These are phyloP conservation scores for Candida oleophila DNA, from an alignment of 805 yeast genomes.

Conservation along the genomic window DNA sequence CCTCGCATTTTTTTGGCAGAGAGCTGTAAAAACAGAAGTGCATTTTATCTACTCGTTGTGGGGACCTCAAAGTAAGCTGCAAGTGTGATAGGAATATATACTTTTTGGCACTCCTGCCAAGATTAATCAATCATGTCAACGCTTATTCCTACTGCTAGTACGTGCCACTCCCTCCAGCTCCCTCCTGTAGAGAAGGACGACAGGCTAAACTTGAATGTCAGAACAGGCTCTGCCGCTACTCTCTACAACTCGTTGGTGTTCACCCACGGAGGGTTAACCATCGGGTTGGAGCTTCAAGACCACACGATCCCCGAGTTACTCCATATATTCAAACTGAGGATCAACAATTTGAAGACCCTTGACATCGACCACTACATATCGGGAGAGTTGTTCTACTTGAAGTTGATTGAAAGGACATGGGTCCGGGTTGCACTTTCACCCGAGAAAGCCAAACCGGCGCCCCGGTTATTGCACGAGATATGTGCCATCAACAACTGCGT, in stretches of 20 bases:
- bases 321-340: conserved; percentile 32
- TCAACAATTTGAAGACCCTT: conserved; percentile 25
- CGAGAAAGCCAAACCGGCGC: conserved; percentile 28
- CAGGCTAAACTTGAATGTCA: conserved; percentile 52
- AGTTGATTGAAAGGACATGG: conserved; percentile 62
- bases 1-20: too few species aligned
- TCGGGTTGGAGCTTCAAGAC: conserved; percentile 49
- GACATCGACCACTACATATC: conserved; percentile 46
- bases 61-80: neutral
- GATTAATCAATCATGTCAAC: conserved; percentile 47
- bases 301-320: conserved; percentile 39
- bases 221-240: conserved; percentile 68
- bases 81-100: neutral
- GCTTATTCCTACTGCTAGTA: conserved; percentile 61
- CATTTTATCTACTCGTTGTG: neutral
- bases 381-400: conserved; percentile 61
- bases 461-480: conserved; percentile 62
- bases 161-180: conserved; percentile 54
- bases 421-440: conserved; percentile 31
- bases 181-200: conserved; percentile 57
- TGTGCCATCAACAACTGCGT: conserved; percentile 48
- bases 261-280: conserved; percentile 66
- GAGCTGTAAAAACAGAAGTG: too few species aligned
- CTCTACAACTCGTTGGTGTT: conserved; percentile 59
- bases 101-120: neutral